These are phyloP conservation scores for Penicillium capsulatum DNA, from an alignment of 2,329 filamentous ascomycete genomes.

Conservation along the genomic window DNA sequence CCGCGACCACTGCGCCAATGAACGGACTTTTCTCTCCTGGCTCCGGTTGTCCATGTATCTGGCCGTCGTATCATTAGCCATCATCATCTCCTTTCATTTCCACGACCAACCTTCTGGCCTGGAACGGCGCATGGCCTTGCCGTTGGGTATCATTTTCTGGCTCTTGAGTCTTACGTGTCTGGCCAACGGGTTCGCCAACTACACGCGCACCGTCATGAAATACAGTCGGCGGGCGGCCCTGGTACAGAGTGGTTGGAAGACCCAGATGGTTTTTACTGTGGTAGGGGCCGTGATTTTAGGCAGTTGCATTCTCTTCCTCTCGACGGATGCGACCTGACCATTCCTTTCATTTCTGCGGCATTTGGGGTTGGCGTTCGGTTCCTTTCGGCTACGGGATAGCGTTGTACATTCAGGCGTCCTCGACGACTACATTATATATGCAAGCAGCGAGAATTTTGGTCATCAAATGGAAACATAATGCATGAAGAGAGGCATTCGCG, in stretches of 20 bases:
- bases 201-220: slow-evolving; percentile 75
- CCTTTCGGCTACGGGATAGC: neutral
- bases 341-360: neutral
- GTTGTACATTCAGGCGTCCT: neutral
- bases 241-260: slow-evolving; percentile 92
- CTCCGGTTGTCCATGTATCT: slow-evolving; percentile 86
- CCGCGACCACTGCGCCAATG: slow-evolving; percentile 62
- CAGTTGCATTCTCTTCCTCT: slow-evolving; percentile 44
- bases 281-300: slow-evolving; percentile 44
- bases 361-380: neutral
- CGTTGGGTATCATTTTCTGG: slow-evolving; percentile 88
- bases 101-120: slow-evolving; percentile 64
- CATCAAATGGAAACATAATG: too few relatives aligned
- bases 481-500: too few relatives aligned
- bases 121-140: slow-evolving; percentile 73
- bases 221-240: slow-evolving; percentile 75
- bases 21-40: slow-evolving; percentile 81
- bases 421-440: too few relatives aligned
- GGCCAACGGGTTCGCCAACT: slow-evolving; percentile 74
- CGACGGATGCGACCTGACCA: slow-evolving; percentile 26
- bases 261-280: slow-evolving; percentile 64
- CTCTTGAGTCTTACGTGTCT: slow-evolving; percentile 72
- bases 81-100: slow-evolving; percentile 89
- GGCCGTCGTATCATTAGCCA: slow-evolving; percentile 81
- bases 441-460: too few relatives aligned